These are phyloP conservation scores for Kodamaea sagamina DNA, from an alignment of 805 yeast species.

Conservation along the genomic window DNA sequence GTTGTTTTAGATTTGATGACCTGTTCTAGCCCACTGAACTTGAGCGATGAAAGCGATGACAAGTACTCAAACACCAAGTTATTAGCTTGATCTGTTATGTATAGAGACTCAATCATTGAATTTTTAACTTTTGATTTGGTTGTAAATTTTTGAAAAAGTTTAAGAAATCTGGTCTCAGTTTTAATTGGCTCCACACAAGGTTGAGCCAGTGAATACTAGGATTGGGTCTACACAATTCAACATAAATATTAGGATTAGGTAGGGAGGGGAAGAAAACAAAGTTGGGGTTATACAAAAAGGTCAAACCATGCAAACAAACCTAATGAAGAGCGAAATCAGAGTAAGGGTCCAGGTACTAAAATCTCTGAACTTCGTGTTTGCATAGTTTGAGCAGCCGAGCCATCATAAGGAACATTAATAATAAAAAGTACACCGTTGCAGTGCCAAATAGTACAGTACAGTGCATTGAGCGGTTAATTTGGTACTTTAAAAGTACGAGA, in stretches of 20 bases:
- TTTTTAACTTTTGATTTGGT: conserved; percentile 1
- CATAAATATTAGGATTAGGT: conserved; percentile 5
- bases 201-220: no score
- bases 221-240: neutral
- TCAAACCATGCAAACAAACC: neutral
- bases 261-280: conserved; percentile 9
- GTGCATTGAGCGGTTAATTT: no score
- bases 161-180: no score
- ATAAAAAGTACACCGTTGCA: conserved; percentile 2
- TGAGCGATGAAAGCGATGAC: conserved; percentile 32
- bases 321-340: conserved; percentile 1
- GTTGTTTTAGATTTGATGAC: conserved; percentile 16
- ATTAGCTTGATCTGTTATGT: conserved; percentile 39
- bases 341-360: conserved; percentile 14
- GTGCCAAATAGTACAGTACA: no score
- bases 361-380: neutral
- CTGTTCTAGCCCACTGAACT: conserved; percentile 29
- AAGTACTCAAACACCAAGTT: conserved; percentile 40
- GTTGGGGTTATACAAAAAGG: conserved; percentile 9
- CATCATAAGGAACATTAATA: conserved; percentile 12
- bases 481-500: neutral
- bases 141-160: conserved; percentile 2
- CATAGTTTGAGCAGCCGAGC: conserved; percentile 12
- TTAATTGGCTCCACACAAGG: no score
- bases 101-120: conserved; percentile 44